Evolutionary conservation across 2,329 filamentous ascomycete genomes (phyloP).

Genomic region (Parascedosporium putredinis): DNA sequence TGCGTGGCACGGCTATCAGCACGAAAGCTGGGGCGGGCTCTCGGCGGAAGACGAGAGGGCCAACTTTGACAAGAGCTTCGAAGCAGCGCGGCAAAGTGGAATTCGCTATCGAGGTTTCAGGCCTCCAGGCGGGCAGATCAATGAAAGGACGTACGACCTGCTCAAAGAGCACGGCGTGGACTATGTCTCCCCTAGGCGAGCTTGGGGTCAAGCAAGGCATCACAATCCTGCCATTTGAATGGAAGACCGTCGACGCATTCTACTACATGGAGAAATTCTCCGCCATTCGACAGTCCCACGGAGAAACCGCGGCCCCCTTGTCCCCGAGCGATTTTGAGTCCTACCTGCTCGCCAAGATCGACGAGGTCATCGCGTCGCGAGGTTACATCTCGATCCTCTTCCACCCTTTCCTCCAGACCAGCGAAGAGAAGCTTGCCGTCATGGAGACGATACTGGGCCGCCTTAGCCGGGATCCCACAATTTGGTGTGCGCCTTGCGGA

Average conservation of each 20-base stretch:
- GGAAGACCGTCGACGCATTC: slow-evolving; percentile 19
- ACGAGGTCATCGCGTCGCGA: slow-evolving; percentile 11
- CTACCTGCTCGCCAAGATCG: slow-evolving; percentile 15
- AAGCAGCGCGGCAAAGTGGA: slow-evolving; percentile 9
- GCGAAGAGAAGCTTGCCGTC: slow-evolving; percentile 17
- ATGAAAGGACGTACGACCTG: slow-evolving; percentile 16
- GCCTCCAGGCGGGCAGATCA: slow-evolving; percentile 18
- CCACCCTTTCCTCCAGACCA: slow-evolving; percentile 18
- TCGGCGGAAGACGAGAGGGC: slow-evolving; percentile 12
- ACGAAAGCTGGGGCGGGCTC: slow-evolving; percentile 17
- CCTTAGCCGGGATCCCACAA: slow-evolving; percentile 13
- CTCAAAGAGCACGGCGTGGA: slow-evolving; percentile 13
- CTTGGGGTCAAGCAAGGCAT: slow-evolving; percentile 14
- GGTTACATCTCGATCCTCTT: slow-evolving; percentile 20
- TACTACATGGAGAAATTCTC: slow-evolving; percentile 23
- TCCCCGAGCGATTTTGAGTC: slow-evolving; percentile 13
- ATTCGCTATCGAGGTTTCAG: slow-evolving; percentile 17
- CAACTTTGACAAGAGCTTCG: slow-evolving; percentile 17
- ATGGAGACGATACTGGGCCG: slow-evolving; percentile 16
- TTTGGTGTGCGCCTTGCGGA: slow-evolving; percentile 19
- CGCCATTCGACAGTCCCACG: slow-evolving; percentile 12
- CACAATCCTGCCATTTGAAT: slow-evolving; percentile 20
- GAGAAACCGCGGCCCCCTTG: slow-evolving; percentile 11
- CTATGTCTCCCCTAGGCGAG: slow-evolving; percentile 17
- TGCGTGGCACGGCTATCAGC: slow-evolving; percentile 22